Evolutionary conservation across 2,329 filamentous ascomycete genomes (phyloP), one percentile per base, ranked within the genome.

Genomic region (Xylogone sp.): DNA sequence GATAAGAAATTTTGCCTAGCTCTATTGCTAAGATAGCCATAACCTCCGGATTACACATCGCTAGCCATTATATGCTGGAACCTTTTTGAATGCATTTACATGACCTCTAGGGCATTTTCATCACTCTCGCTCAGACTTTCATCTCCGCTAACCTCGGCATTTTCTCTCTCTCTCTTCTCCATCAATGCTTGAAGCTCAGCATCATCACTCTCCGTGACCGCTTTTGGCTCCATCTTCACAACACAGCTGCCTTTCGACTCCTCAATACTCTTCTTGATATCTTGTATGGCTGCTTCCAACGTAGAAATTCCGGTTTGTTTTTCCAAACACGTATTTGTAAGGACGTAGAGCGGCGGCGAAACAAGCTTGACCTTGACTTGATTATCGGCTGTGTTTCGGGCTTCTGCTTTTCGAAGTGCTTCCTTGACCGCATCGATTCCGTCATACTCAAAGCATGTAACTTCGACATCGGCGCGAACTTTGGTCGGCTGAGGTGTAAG

Each of bases 221-320:
- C 94, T 84, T 97, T 97, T 61, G 94, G 94, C 65, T 94, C 92
- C 94, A 99, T 99, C 84, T 95, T 96, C 63, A 97, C 87, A 43
- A 86, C 81, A 66, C 93, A 87, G 67, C 83, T 84, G 55, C 94
- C 94, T 49, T 88, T 88, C 1, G 88, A 82, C 44, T 72, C 77
- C 68, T 85, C 83, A 68, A 99, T 99, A 70, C 81, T 91, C 66
- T 76, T 81, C 63, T 87, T 82, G 64, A 99, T 92, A 63, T 92
- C 89, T 65, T 88, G 79, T 62, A 99, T 99, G 18, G 94, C 90
- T 66, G 90, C 86, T 71, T 96, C 90, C 61, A 99, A 76, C 56
- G 87, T 83, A 56, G 84, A 76, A 64, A 99, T 96, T 53, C 94
- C 94, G 48, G 85, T 76, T 58, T 74, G 83, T 81, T 99, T 99